phyloP scores from a whole-genome alignment of 2,329 filamentous ascomycete species.

The Ceratocystis eucalypticola region DNA sequence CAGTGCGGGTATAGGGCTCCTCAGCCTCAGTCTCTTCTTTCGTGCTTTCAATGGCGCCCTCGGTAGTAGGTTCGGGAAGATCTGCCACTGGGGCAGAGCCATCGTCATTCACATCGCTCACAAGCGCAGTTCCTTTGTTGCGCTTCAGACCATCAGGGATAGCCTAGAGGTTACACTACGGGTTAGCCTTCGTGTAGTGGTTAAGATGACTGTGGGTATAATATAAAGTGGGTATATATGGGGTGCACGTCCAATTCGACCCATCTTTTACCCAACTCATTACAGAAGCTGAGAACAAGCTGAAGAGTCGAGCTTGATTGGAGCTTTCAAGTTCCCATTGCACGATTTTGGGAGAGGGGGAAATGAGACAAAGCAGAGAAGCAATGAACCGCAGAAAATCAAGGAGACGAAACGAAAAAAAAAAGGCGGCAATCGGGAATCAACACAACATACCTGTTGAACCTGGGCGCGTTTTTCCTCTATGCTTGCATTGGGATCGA shows the following conservation, averaged over 20 bases:
- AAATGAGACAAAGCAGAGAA: not conserved
- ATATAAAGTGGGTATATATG: not conserved
- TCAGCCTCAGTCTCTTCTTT: slow-evolving; percentile 42
- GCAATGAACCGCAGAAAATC: slow-evolving; percentile 13
- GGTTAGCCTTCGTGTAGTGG: slow-evolving; percentile 1
- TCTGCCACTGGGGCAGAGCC: slow-evolving; percentile 58
- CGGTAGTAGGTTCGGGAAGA: slow-evolving; percentile 60
- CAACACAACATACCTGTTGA: slow-evolving; percentile 47
- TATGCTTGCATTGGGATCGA: slow-evolving; percentile 70
- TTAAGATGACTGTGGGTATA: not conserved
- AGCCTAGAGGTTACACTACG: slow-evolving; percentile 31
- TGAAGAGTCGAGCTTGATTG: not conserved
- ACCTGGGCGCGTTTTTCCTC: slow-evolving; percentile 76
- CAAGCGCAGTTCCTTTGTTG: slow-evolving; percentile 54
- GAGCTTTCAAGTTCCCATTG: not conserved
- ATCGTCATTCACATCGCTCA: slow-evolving; percentile 61
- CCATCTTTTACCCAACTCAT: not conserved
- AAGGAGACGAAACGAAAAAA: slow-evolving; percentile 11
- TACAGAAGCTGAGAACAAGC: slow-evolving; percentile 19
- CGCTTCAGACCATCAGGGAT: slow-evolving; percentile 52
- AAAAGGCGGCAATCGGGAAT: not conserved
- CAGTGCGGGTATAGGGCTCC: slow-evolving; percentile 41
- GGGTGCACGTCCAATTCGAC: not conserved
- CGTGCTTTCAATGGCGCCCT: slow-evolving; percentile 46
- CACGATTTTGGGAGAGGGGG: not conserved